Evolutionary conservation across 2,329 filamentous ascomycete species (phyloP), one percentile per base, ranked within the genome.

Genomic region (Fusarium mangiferae): DNA sequence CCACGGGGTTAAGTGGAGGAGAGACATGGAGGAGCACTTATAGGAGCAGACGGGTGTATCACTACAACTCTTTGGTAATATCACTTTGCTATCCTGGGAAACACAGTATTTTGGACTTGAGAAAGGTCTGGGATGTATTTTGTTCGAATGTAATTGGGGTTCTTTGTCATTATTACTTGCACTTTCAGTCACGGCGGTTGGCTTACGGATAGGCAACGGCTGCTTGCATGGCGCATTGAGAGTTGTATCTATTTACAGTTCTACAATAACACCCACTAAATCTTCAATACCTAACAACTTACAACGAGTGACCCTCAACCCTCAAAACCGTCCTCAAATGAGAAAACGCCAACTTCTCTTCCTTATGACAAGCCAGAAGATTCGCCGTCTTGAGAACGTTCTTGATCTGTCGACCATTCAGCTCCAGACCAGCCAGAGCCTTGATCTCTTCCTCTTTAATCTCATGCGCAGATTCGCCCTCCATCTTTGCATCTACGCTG

Each of bases 321-420:
- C 75, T 72, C 51, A 83, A 66, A 22, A 83, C 81, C n/a, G 74
- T 80, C 54, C 70, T 66, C 45, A 83, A 30, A 56, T 83, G 81
- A 24, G 66, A 56, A 51, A 79, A 78, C 3, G 65, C 66, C 54
- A 83, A 57, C 60, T 72, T 78, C 77, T 82, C 75, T 6, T 63
- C 74, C 68, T 78, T 77, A 49, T 82, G 80, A 17, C 73, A 80
- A 17, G 81, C 80, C 62, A 82, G 62, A 48, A 82, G 49, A 44
- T 78, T 80, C 18, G 78, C 79, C 18, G 76, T 79, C 78, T 85
- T 85, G 75, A 85, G 77, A n/a, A 83, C 71, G 54, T 87, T 88
- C 80, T 87, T 87, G 66, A 88, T 88, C 81, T 88, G 85, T 28
- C 86, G 79, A 8, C 87, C 86, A 55, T 88, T 88, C 48, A 88